phyloP scores from a whole-genome alignment of 768 basidiomycete genomes.

The Trametes meyenii region DNA sequence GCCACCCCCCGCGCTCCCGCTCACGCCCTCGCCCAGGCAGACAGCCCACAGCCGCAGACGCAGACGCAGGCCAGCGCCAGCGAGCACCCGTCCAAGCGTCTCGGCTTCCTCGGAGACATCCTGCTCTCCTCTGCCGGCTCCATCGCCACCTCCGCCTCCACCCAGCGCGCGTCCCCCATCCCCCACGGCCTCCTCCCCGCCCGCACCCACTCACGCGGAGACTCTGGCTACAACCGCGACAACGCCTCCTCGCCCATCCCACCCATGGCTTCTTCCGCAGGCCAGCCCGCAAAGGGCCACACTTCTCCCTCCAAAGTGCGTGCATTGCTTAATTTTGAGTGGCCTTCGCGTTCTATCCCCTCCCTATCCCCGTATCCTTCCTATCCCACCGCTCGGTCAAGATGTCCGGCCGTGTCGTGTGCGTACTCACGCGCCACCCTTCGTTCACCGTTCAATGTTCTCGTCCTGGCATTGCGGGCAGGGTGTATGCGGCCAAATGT shows the following conservation, averaged over 20 bases:
- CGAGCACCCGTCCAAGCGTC: constrained; percentile 19
- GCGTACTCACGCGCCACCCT: too few relatives aligned
- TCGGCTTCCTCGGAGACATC: constrained; percentile 26
- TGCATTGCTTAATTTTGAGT: neutral
- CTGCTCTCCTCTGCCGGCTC: constrained; percentile 8
- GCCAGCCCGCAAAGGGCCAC: constrained; percentile 28
- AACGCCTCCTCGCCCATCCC: constrained; percentile 30
- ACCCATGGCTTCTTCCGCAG: constrained; percentile 25
- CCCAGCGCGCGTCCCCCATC: constrained; percentile 24
- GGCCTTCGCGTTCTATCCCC: too few relatives aligned
- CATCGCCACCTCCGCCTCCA: constrained; percentile 4
- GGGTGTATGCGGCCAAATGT: neutral
- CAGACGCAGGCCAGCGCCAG: neutral
- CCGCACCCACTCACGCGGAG: constrained; percentile 30
- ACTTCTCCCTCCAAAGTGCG: constrained; percentile 37
- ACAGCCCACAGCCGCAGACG: neutral
- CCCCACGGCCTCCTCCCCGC: constrained; percentile 24
- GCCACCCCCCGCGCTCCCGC: constrained; percentile 16
- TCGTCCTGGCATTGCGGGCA: neutral
- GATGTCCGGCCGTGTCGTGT: neutral
- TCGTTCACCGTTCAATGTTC: neutral
- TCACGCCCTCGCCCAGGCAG: constrained; percentile 6
- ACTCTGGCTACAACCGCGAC: constrained; percentile 31
- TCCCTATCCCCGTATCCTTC: neutral
- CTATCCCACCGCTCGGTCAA: neutral